phyloP scores from a whole-genome alignment of 441 rosid species.

The Gossypium schwendimanii region DNA sequence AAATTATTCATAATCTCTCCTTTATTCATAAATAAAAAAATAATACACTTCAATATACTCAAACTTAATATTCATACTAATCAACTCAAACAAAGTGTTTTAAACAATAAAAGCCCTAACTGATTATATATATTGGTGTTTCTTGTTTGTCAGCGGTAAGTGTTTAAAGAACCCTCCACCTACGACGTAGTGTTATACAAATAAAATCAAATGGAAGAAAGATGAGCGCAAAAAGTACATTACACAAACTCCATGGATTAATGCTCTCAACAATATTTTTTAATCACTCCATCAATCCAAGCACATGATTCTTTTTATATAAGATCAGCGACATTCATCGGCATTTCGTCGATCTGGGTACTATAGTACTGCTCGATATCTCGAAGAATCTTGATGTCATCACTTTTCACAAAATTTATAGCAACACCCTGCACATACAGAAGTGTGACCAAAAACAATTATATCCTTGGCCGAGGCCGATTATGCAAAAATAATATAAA shows the following conservation, averaged over 20 bases:
- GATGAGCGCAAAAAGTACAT: constrained; percentile 1
- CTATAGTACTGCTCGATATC: constrained; percentile 97
- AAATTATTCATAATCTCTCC: too few relatives aligned
- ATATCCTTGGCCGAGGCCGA: neutral
- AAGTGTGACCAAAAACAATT: neutral
- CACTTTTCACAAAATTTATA: constrained; percentile 83
- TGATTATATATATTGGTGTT: neutral
- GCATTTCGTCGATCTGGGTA: constrained; percentile 98
- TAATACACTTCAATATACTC: too few relatives aligned
- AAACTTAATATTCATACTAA: too few relatives aligned
- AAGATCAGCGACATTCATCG: constrained; percentile 92
- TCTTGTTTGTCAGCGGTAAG: neutral
- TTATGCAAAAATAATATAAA: neutral
- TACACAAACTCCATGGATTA: neutral
- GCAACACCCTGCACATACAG: constrained; percentile 72
- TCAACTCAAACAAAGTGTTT: too few relatives aligned
- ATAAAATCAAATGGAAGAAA: neutral
- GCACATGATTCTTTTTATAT: constrained; percentile 24
- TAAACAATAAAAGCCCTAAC: neutral
- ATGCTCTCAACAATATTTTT: neutral
- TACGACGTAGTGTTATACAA: neutral
- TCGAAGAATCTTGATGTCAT: constrained; percentile 85
- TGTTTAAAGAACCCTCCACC: neutral
- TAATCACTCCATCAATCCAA: neutral
- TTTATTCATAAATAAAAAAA: too few relatives aligned